Evolutionary conservation across 1,139 yeast species (phyloP), one percentile per base, ranked within the genome.

Genomic region (Diutina rugosa): DNA sequence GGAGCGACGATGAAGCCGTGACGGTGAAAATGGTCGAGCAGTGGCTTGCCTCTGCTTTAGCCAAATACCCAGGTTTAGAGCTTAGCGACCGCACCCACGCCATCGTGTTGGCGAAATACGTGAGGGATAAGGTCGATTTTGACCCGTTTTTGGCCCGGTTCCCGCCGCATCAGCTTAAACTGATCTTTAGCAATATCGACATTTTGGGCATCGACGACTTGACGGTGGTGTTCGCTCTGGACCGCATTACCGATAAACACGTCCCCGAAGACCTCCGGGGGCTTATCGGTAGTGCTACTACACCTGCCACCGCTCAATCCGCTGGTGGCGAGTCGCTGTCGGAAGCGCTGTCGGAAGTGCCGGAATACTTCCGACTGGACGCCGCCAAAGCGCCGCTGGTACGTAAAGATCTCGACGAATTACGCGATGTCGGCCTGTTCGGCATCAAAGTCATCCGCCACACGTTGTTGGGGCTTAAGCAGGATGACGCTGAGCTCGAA

Each of bases 381-480:
- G 60, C 60, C 16, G 59, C 60, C 46, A 63, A 64, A 38, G 71
- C 70, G 55, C 74, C 76, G 10, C 62, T 67, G 4, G 61, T 74
- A 45, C 76, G 76, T 12, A 85, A 87, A 63, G 79, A 80, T 54
- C 82, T 84, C 49, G 80, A 73, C 1, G 77, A 77, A 30, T 77
- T 91, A 56, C 70, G 72, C 51, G 78, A 95, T 0, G 96, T 90
- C 7, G 85, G 85, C 55, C 83, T 97, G 0, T 81, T 84, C 61
- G 95, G 96, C 6, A 77, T 91, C 70, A 85, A 85, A 63, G 86
- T 86, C 14, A 86, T 91, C 58, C 81, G 95, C 66, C 90, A 88
- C 63, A 81, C 95, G 1, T 74, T 91, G 46, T 67, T 83, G 47
- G 97, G 95, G 0, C 74, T 93, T 52, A 72, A 72, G 35, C 62